Conservation (phyloP, 257 asterid genomes). For the Plectranthus barbatus region DNA sequence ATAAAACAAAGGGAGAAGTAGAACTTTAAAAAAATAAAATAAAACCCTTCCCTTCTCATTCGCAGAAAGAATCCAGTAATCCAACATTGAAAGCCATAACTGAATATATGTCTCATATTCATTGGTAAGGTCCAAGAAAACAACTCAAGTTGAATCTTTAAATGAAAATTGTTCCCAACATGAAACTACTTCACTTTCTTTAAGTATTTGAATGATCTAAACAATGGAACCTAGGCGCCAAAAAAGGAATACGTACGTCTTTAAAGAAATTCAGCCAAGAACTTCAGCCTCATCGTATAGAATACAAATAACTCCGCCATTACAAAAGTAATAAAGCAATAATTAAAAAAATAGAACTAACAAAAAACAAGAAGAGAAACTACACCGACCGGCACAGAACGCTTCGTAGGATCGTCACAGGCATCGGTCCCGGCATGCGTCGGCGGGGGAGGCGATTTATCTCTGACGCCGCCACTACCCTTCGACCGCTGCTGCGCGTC, state of each 20-base stretch:
- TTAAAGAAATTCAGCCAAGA: not conserved
- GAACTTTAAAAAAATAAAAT: not conserved
- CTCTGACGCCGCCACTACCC: slow-evolving; percentile 18
- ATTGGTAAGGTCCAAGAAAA: not conserved
- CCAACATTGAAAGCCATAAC: not conserved
- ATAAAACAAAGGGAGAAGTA: not conserved
- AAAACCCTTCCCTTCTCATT: too few relatives aligned
- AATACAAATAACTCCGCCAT: slow-evolving; percentile 7
- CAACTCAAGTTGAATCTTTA: not conserved
- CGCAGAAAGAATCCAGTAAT: not conserved
- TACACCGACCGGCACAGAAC: slow-evolving; percentile 29
- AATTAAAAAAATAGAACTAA: not conserved
- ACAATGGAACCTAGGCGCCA: too few relatives aligned
- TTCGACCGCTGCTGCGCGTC: slow-evolving; percentile 49
- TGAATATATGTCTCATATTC: not conserved
- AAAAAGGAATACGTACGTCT: not conserved
- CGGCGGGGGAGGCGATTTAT: slow-evolving; percentile 21
- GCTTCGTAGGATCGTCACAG: slow-evolving; percentile 27
- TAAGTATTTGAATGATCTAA: not conserved
- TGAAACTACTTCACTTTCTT: not conserved
- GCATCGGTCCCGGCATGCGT: slow-evolving; percentile 15
- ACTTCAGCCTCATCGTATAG: not conserved
- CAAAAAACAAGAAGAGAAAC: not conserved
- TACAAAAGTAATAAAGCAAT: not conserved
- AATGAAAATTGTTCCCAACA: not conserved